Conservation (phyloP, 176 grass and related monocot genomes). For the Musa acuminata region DNA sequence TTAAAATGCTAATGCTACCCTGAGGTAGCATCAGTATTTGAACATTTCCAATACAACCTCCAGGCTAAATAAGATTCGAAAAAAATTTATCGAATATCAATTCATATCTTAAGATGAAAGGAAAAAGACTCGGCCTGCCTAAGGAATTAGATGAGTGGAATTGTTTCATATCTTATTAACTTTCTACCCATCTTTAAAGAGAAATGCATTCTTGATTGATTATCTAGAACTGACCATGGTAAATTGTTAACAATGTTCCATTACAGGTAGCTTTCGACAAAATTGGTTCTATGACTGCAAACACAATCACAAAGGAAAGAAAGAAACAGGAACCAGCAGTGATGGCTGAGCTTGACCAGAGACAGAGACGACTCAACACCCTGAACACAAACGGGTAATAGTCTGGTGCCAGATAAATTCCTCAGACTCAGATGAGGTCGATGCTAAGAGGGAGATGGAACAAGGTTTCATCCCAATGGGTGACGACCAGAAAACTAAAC, state of each 20-base stretch:
- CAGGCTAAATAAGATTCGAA: too few species aligned
- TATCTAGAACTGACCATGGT: neutral
- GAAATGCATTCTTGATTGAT: neutral
- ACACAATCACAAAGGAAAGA: slow-evolving; percentile 89
- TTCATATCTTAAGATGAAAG: too few species aligned
- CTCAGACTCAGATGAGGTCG: neutral
- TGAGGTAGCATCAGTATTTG: too few species aligned
- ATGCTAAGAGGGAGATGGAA: neutral
- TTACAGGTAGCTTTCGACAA: slow-evolving; percentile 85
- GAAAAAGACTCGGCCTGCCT: too few species aligned
- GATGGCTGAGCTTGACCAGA: slow-evolving; percentile 86
- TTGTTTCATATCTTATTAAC: too few species aligned
- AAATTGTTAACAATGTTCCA: slow-evolving; percentile 7
- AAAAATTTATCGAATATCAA: too few species aligned
- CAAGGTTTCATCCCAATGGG: slow-evolving; percentile 3
- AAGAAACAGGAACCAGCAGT: slow-evolving; percentile 90
- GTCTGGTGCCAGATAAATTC: too few species aligned
- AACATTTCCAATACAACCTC: too few species aligned
- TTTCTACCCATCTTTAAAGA: too few species aligned
- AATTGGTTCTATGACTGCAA: slow-evolving; percentile 84
- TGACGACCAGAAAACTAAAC: neutral
- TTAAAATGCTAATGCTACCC: too few species aligned
- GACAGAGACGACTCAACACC: slow-evolving; percentile 60
- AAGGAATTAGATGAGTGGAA: too few species aligned
- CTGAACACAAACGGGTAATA: slow-evolving; percentile 65